Evolutionary conservation across 345 rosid species (phyloP).

Genomic region (Geranium rotundifolium): DNA sequence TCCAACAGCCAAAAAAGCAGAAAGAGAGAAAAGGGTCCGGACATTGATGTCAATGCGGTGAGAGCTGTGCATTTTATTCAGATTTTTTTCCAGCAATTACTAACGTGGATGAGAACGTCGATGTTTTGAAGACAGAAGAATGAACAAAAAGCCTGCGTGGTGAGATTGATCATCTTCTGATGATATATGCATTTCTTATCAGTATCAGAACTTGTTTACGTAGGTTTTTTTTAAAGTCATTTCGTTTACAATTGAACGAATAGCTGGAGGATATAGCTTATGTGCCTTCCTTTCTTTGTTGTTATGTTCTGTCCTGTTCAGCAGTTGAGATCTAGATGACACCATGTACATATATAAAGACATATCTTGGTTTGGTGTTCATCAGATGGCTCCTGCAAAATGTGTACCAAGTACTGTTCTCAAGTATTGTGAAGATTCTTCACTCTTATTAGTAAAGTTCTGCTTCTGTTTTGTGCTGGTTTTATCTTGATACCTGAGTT

Average conservation of each 20-base stretch:
- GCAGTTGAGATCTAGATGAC: not conserved
- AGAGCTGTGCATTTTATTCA: not conserved
- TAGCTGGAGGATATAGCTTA: not conserved
- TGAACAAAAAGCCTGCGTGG: not conserved
- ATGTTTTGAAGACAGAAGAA: not conserved
- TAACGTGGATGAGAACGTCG: not conserved
- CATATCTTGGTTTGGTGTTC: not conserved
- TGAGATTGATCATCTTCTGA: not conserved
- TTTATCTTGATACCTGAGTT: no score
- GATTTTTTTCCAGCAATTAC: not conserved
- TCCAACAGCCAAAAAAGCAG: slow-evolving; percentile 53
- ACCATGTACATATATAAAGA: not conserved
- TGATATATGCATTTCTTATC: not conserved
- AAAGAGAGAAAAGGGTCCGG: slow-evolving; percentile 47
- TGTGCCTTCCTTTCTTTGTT: not conserved
- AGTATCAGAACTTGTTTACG: not conserved
- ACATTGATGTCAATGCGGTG: slow-evolving; percentile 74
- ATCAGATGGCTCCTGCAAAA: not conserved
- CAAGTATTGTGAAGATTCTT: not conserved
- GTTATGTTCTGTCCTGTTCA: not conserved
- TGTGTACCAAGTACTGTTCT: not conserved
- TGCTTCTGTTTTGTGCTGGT: no score
- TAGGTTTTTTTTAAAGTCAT: not conserved
- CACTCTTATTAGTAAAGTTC: not conserved
- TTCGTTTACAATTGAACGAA: not conserved